Conservation (phyloP, 345 rosid genomes). For the Psidium friedrichsthalianum region DNA sequence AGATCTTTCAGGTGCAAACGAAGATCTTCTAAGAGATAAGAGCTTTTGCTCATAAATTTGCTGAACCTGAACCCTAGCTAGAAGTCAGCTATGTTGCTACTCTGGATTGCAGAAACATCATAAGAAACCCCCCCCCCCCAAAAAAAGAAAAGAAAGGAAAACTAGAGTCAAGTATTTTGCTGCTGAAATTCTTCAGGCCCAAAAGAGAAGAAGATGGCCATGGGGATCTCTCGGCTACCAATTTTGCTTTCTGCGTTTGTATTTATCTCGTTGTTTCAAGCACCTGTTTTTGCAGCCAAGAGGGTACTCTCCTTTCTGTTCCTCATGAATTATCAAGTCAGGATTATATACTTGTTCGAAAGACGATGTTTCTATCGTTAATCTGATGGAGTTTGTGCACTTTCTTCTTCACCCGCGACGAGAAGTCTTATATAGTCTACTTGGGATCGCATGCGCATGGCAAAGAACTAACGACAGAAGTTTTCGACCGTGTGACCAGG, state of each 20-base stretch:
- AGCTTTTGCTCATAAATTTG: not conserved
- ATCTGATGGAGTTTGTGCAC: not conserved
- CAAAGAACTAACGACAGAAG: slow-evolving; percentile 14
- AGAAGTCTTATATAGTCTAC: slow-evolving; percentile 54
- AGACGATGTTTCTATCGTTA: not conserved
- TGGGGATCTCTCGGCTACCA: not conserved
- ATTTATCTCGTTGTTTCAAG: not conserved
- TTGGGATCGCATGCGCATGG: slow-evolving; percentile 61
- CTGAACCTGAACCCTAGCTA: not conserved
- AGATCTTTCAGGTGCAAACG: not conserved
- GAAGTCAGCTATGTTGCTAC: not conserved
- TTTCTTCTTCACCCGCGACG: not conserved
- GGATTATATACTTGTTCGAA: not conserved
- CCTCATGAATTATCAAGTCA: not conserved
- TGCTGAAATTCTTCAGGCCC: not conserved
- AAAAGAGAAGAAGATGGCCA: not conserved
- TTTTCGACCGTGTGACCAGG: slow-evolving; percentile 17
- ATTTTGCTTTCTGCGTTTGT: not conserved
- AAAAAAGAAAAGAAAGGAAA: not conserved
- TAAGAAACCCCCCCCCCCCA: not conserved
- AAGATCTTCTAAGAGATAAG: not conserved
- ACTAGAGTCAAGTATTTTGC: not conserved
- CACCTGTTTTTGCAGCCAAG: slow-evolving; percentile 29
- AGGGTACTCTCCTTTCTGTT: slow-evolving; percentile 8
- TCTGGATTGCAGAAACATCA: not conserved